A percentile compares a stretch with the other conserved stretches of the same genome.
phyloP scores from a whole-genome alignment of 2,329 filamentous ascomycete species.

The Chaetomium olivaceum region DNA sequence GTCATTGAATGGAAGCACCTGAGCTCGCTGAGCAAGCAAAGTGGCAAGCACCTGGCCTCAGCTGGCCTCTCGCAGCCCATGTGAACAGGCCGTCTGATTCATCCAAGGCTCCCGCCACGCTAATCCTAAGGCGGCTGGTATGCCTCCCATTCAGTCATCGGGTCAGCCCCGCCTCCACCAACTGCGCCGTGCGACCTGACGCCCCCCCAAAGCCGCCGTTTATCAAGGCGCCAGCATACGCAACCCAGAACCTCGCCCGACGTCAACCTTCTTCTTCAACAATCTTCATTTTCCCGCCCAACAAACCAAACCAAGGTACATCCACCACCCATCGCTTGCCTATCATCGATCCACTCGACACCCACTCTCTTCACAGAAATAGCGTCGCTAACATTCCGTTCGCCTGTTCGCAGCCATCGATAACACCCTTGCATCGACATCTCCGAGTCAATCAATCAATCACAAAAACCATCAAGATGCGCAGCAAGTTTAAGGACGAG shows the following conservation, averaged over 20 bases:
- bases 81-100: slow-evolving; percentile 33
- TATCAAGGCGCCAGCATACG: slow-evolving; percentile 31
- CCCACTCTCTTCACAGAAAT: not conserved
- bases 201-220: slow-evolving; percentile 16
- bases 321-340: not conserved
- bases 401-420: slow-evolving; percentile 11
- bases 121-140: slow-evolving; percentile 20
- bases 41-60: slow-evolving; percentile 19
- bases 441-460: slow-evolving; percentile 18
- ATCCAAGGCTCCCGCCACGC: slow-evolving; percentile 22
- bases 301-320: slow-evolving; percentile 19
- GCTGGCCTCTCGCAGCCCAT: slow-evolving; percentile 22
- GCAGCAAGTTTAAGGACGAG: slow-evolving; percentile 99
- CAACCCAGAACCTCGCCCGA: slow-evolving; percentile 23
- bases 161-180: slow-evolving; percentile 32
- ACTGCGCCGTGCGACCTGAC: slow-evolving; percentile 19
- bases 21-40: slow-evolving; percentile 18
- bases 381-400: slow-evolving; percentile 4
- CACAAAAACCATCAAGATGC: slow-evolving; percentile 65
- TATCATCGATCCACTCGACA: not conserved
- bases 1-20: slow-evolving; percentile 8
- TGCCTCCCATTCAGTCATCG: slow-evolving; percentile 30
- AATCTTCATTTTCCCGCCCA: slow-evolving; percentile 5
- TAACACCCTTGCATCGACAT: slow-evolving; percentile 3
- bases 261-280: slow-evolving; percentile 32